These are phyloP conservation scores for Pouteria glomerata DNA, from an alignment of 148 eudicot species.

Conservation along the genomic window DNA sequence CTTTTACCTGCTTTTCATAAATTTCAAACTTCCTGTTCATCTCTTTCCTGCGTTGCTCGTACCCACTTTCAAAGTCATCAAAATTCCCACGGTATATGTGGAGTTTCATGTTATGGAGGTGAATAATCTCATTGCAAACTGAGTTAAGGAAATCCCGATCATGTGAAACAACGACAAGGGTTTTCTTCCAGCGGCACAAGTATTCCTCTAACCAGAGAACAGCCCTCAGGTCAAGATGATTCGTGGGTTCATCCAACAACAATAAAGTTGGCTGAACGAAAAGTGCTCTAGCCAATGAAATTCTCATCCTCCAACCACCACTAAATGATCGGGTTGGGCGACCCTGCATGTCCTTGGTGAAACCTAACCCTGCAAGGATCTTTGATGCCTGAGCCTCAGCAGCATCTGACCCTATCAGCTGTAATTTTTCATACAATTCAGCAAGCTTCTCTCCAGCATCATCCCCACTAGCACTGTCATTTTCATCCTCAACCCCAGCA, in stretches of 20 bases:
- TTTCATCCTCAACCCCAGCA: conserved; percentile 19
- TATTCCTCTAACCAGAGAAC: conserved; percentile 65
- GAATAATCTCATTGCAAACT: conserved; percentile 52
- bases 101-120: conserved; percentile 62
- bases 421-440: conserved; percentile 47
- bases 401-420: conserved; percentile 51
- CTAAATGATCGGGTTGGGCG: conserved; percentile 55
- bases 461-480: conserved; percentile 20
- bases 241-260: conserved; percentile 59
- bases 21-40: conserved; percentile 44
- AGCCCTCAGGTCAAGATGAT: conserved; percentile 59
- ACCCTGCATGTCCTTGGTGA: conserved; percentile 54
- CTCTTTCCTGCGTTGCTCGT: conserved; percentile 52
- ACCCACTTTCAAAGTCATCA: conserved; percentile 54
- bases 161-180: conserved; percentile 60
- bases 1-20: conserved; percentile 51
- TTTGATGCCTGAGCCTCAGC: conserved; percentile 66
- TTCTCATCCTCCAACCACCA: conserved; percentile 72
- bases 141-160: conserved; percentile 59
- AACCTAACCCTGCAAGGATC: conserved; percentile 57
- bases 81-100: conserved; percentile 56
- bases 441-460: conserved; percentile 51
- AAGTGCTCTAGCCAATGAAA: conserved; percentile 52
- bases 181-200: conserved; percentile 58
- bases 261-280: conserved; percentile 52